Evolutionary conservation across 2,329 filamentous ascomycete genomes (phyloP), one percentile per base, ranked within the genome.

Genomic region (Penicillium sp.): DNA sequence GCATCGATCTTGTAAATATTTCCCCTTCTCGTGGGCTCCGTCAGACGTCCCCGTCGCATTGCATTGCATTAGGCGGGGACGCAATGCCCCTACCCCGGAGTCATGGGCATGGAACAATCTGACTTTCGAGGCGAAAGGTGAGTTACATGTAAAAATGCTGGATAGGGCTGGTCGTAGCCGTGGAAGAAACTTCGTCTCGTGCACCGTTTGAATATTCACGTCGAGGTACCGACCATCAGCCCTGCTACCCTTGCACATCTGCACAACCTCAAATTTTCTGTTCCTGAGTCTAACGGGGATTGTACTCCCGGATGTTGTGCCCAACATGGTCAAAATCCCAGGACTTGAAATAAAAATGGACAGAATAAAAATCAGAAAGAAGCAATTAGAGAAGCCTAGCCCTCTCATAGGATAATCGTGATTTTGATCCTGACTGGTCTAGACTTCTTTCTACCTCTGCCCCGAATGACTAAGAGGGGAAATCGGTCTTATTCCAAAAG

Each of bases 401-500:
- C 37, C 39, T 42, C 39, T 46, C 37, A 54, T 51, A 53, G 44
- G 46, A 46, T 27, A 44, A 10, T 25, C 20, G 29, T 15, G 8
- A 58, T 61, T 61, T 49, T n/a, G 46, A 60, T 59, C 18, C 35
- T 53, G 56, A 58, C 59, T 39, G 44, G 53, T 56, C 59, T 61
- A 59, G 53, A 45, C 56, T 58, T 42, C 28, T 59, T 59, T 51
- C 46, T 54, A 54, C 52, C 52, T 42, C 40, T 51, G 35, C 56
- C 53, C 57, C 54, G 56, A 58, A 46, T 40, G 7, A 2, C 23
- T 8, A n/a, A 5, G 38, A 40, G 38, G 23, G 15, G 39, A 35
- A 44, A 32, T 29, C 33, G 40, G 32, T 39, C 44, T 41, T 38
- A 29, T 45, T 46, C 23, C 38, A 15, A 40, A 40, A 24, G 25